Evolutionary conservation across 2,329 filamentous ascomycete species (phyloP).

Genomic region (Xylariaceae sp.): DNA sequence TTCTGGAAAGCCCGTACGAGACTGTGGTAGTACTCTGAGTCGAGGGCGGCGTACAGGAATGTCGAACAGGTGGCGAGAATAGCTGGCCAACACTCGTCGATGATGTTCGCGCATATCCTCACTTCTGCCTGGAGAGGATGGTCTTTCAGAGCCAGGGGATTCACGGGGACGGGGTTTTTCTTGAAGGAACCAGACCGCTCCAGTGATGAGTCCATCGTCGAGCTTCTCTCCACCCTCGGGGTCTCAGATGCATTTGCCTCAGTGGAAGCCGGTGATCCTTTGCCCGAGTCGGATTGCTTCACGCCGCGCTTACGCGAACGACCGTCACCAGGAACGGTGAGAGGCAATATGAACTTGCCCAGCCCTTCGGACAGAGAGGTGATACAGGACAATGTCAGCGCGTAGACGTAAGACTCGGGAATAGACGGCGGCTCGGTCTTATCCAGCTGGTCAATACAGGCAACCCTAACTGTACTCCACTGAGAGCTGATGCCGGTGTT

Average conservation of each 20-base stretch:
- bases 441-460: slow-evolving; percentile 90
- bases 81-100: slow-evolving; percentile 92
- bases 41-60: slow-evolving; percentile 84
- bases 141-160: slow-evolving; percentile 69
- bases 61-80: slow-evolving; percentile 92
- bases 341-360: slow-evolving; percentile 84
- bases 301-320: slow-evolving; percentile 43
- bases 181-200: slow-evolving; percentile 62
- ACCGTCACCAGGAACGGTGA: slow-evolving; percentile 73
- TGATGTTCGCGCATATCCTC: slow-evolving; percentile 69
- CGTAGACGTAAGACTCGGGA: slow-evolving; percentile 92
- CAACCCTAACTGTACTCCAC: slow-evolving; percentile 81
- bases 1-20: slow-evolving; percentile 91
- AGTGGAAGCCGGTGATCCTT: slow-evolving; percentile 34
- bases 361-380: slow-evolving; percentile 85
- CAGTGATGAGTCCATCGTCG: slow-evolving; percentile 23
- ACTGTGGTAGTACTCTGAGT: slow-evolving; percentile 88
- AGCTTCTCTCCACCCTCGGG: slow-evolving; percentile 20
- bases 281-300: slow-evolving; percentile 33
- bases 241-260: slow-evolving; percentile 28
- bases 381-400: slow-evolving; percentile 79
- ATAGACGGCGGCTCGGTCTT: slow-evolving; percentile 76
- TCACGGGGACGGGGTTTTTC: slow-evolving; percentile 71
- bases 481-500: slow-evolving; percentile 78
- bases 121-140: slow-evolving; percentile 67